A percentile compares a stretch with the other conserved stretches of the same genome.
These are phyloP conservation scores for Aspergillus proliferans DNA, from an alignment of 2,329 filamentous ascomycete species.

Conservation along the genomic window DNA sequence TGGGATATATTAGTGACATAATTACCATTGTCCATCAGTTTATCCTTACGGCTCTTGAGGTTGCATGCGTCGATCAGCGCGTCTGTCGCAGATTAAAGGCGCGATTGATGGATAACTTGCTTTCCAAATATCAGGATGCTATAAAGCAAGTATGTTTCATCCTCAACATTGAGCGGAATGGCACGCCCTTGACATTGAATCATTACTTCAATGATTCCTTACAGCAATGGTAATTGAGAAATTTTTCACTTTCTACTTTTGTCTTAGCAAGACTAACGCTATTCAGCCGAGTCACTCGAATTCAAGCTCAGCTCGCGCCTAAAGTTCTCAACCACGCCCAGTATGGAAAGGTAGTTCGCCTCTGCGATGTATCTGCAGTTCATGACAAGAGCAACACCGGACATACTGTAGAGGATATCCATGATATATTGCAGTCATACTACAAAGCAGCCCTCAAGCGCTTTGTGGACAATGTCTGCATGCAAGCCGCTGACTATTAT, in stretches of 20 bases:
- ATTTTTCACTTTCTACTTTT: conserved; percentile 2
- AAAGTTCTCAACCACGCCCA: not conserved
- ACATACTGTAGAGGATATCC: conserved; percentile 43
- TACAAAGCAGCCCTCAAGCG: conserved; percentile 56
- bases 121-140: conserved; percentile 42
- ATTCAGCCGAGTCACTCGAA: not conserved
- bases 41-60: conserved; percentile 39
- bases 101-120: conserved; percentile 42
- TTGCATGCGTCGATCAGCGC: conserved; percentile 39
- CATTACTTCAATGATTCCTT: conserved; percentile 46
- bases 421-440: conserved; percentile 55
- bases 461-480: conserved; percentile 58
- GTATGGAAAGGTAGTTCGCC: not conserved
- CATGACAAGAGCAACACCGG: conserved; percentile 9
- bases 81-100: conserved; percentile 42
- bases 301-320: not conserved
- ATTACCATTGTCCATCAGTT: conserved; percentile 51
- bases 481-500: conserved; percentile 52
- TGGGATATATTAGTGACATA: conserved; percentile 47
- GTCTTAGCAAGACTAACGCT: not conserved
- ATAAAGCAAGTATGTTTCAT: conserved; percentile 48
- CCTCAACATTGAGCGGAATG: conserved; percentile 45
- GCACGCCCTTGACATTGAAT: conserved; percentile 47
- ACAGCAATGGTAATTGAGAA: conserved; percentile 26
- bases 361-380: not conserved